A percentile compares a stretch with the other conserved stretches of the same genome.
Evolutionary conservation across 108 stramenopile genomes (phyloP).

Genomic region (Skeletonema potamos): DNA sequence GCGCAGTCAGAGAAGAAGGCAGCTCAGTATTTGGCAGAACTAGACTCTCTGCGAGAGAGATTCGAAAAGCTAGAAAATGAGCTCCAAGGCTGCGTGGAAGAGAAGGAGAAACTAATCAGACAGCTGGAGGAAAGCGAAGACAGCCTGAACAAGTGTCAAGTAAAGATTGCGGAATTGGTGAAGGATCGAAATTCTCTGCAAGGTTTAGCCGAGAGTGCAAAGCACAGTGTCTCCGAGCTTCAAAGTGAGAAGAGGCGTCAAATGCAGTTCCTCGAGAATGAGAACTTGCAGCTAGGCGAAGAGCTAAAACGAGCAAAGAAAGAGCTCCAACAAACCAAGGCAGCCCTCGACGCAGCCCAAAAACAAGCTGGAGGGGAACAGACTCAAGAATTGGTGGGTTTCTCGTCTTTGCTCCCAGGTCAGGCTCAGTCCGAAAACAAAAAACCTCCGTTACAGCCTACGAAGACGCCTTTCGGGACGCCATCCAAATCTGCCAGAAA

Average conservation of each 20-base stretch:
- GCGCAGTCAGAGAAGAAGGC: conserved; percentile 44
- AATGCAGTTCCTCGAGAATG: conserved; percentile 75
- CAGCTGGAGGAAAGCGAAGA: conserved; percentile 43
- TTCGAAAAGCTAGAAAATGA: conserved; percentile 39
- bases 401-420: not conserved
- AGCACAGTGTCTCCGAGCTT: conserved; percentile 27
- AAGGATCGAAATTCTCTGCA: conserved; percentile 40
- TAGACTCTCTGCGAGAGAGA: conserved; percentile 52
- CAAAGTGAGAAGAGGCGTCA: conserved; percentile 61
- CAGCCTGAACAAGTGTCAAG: conserved; percentile 42
- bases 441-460: not conserved
- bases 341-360: conserved; percentile 54
- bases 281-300: conserved; percentile 83
- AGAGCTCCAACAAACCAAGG: conserved; percentile 49
- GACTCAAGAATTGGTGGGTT: conserved; percentile 34
- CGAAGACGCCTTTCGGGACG: not conserved
- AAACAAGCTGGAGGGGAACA: conserved; percentile 29
- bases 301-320: conserved; percentile 72
- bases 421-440: not conserved
- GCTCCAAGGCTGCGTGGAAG: conserved; percentile 25
- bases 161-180: conserved; percentile 42
- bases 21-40: conserved; percentile 35
- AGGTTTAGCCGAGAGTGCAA: conserved; percentile 21
- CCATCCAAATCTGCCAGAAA: not conserved
- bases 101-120: conserved; percentile 26